phyloP scores from a whole-genome alignment of 495 filamentous ascomycete genomes.

The Penicillium turbatum region DNA sequence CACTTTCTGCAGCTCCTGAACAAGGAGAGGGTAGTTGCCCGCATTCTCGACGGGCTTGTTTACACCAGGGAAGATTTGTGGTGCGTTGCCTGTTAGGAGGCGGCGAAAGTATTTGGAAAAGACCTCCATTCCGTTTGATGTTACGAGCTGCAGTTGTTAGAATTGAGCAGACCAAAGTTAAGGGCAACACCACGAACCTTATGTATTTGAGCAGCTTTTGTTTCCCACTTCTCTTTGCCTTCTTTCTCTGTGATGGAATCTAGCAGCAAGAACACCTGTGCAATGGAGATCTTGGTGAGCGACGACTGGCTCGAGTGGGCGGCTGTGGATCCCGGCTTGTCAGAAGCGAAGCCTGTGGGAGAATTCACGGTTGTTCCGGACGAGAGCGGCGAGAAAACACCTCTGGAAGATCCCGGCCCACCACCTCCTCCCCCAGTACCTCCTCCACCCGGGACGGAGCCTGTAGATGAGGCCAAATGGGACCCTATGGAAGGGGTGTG shows the following conservation, averaged over 20 bases:
- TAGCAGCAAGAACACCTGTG: slow-evolving; percentile 89
- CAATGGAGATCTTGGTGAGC: slow-evolving; percentile 78
- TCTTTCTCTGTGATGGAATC: slow-evolving; percentile 93
- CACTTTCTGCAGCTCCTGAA: slow-evolving; percentile 81
- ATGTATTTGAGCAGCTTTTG: slow-evolving; percentile 81
- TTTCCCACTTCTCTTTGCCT: slow-evolving; percentile 86
- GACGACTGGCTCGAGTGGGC: slow-evolving; percentile 49
- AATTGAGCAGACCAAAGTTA: not conserved
- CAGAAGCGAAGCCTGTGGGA: slow-evolving; percentile 53
- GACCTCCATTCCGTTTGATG: slow-evolving; percentile 96
- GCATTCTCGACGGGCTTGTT: slow-evolving; percentile 67
- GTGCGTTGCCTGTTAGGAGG: slow-evolving; percentile 76
- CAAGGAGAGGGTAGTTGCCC: slow-evolving; percentile 75
- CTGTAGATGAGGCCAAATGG: slow-evolving; percentile 52
- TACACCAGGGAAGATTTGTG: slow-evolving; percentile 75
- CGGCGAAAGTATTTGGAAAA: slow-evolving; percentile 89
- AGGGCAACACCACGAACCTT: slow-evolving; percentile 58
- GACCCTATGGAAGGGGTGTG: slow-evolving; percentile 58
- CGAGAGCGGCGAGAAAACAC: slow-evolving; percentile 60
- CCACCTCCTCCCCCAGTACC: slow-evolving; percentile 58
- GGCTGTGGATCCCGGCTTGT: slow-evolving; percentile 44
- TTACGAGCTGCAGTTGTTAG: slow-evolving; percentile 62
- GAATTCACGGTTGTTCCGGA: slow-evolving; percentile 59
- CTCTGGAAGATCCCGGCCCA: slow-evolving; percentile 51
- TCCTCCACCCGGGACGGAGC: slow-evolving; percentile 56